Evolutionary conservation across 2,329 filamentous ascomycete species (phyloP), one percentile per base, ranked within the genome.

Genomic region (Aureobasidium sp.): DNA sequence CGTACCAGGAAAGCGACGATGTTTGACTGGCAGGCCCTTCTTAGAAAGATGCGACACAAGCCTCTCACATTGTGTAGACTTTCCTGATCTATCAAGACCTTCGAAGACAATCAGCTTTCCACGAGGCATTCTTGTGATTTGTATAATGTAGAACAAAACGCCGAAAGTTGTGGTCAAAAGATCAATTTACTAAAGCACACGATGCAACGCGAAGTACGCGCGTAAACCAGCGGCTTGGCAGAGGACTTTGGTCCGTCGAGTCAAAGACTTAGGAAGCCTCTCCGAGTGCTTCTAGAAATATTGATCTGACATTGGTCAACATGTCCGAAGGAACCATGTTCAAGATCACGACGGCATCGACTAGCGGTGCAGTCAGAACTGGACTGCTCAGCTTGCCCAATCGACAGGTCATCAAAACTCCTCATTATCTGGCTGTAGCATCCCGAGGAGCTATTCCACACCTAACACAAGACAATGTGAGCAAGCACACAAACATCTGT

Each of bases 361-460:
- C 69, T 46, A 64, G 68, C 20, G 67, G 75, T n/a, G 78, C 77
- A 26, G 83, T 88, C 39, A 84, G 91, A 58, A 76, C 93, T 9
- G 91, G 89, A 4, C 80, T 79, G 58, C 76, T 97, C 27, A 76
- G 80, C 5, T 73, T 94, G 6, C 79, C 77, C 74, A 68, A 85
- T 75, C 82, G 89, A 63, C 83, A 80, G 65, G 75, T 81, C n/a
- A 80, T 97, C 66, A 78, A 88, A 23, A 99, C 94, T 34, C 94
- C 94, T 47, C 88, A 89, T 71, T 96, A 88, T 73, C 78, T 96
- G 63, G 87, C 85, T 56, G 80, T 89, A 67, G 89, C 89, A 3
- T 97, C 94, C 37, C 84, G 94, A 69, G 94, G 94, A 26, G 84
- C 84, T 1, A 79, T 97, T 39, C 91, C 94, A 57, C 94, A 99